Base-by-base conservation (phyloP, 2,329 filamentous ascomycete genomes). In the Harringtonia lauricola region DNA sequence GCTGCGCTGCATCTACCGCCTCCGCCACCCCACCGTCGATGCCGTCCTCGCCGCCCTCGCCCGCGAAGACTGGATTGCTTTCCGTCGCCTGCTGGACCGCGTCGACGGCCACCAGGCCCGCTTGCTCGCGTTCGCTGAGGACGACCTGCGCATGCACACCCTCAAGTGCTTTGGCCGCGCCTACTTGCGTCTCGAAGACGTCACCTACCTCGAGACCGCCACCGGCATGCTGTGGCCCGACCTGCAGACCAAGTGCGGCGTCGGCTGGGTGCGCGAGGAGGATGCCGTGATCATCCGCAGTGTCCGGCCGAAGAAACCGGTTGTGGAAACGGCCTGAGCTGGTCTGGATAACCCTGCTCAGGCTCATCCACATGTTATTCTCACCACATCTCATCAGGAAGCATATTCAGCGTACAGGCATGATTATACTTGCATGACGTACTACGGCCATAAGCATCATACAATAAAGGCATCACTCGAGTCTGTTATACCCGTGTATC, bases 121-220 rank as follows among this genome's bases (percentile, higher is more conserved):
- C 44, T 65, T 98, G 45, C 80, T 96, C 70, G 83, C 87, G 55
- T 90, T 81, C 68, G 84, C 86, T 9, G 84, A 86, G 52, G 74
- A 79, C 21, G 71, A 74, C n/a, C 71, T 95, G 57, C 71, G 83
- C 52, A 68, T 77, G 52, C 83, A 89, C 62, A 79, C 85, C 29
- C 67, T 96, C 52, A 94, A 95, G 66, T 92, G 88, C 58, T 75
- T 96, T 43, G 88, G 87, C 1, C 76, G 80, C 55, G 75, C 82
- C 5, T 98, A 98, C 60, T 64, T 95, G 51, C 76, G 66, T 18
- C 81, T 87, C 9, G 50, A 49, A 2, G 84, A 87, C 42, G 61
- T 74, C 46, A 58, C 57, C 4, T 86, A 81, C 59, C 63, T 95
- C 41, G 85, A 92, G 63, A 72, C 70, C 56, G 72, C 76, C 45